phyloP scores from a whole-genome alignment of 805 yeast genomes.

The Candida boleticola region DNA sequence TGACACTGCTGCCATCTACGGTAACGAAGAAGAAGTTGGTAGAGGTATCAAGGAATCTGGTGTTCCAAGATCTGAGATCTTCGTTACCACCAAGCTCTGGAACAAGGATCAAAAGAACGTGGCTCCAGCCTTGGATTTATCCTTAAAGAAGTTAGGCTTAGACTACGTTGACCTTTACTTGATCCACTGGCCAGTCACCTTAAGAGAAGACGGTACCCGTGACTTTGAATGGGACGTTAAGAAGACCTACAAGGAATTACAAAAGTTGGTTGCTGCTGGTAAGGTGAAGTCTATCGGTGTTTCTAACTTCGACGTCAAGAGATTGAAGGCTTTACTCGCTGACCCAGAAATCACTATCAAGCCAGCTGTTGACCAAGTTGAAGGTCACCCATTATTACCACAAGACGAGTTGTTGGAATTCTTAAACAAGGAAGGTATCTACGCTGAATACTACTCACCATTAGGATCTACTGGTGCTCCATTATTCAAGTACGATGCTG shows the following conservation, averaged over 20 bases:
- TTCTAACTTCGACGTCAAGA: conserved; percentile 47
- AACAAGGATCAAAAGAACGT: conserved; percentile 50
- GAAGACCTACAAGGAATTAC: conserved; percentile 44
- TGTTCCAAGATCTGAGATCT: conserved; percentile 60
- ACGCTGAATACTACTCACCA: conserved; percentile 28
- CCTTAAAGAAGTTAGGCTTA: conserved; percentile 58
- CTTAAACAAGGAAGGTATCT: conserved; percentile 42
- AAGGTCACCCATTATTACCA: conserved; percentile 39
- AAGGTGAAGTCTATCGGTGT: conserved; percentile 55
- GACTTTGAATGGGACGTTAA: conserved; percentile 27
- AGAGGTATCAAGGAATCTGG: conserved; percentile 50
- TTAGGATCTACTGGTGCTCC: conserved; percentile 38
- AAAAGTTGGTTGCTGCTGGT: conserved; percentile 23
- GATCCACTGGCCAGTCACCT: conserved; percentile 70
- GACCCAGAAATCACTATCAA: conserved; percentile 31
- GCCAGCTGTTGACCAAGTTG: conserved; percentile 56
- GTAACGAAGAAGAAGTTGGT: conserved; percentile 63
- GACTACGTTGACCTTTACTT: conserved; percentile 74
- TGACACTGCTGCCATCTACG: conserved; percentile 67
- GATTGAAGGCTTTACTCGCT: conserved; percentile 43
- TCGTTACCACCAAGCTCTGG: conserved; percentile 69
- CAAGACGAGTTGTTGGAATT: conserved; percentile 57
- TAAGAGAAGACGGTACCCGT: conserved; percentile 25
- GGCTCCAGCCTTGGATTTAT: conserved; percentile 48
- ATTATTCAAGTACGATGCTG: conserved; percentile 28